phyloP scores from a whole-genome alignment of 371 early-diverging fungal species.

The Mortierella sp. region DNA sequence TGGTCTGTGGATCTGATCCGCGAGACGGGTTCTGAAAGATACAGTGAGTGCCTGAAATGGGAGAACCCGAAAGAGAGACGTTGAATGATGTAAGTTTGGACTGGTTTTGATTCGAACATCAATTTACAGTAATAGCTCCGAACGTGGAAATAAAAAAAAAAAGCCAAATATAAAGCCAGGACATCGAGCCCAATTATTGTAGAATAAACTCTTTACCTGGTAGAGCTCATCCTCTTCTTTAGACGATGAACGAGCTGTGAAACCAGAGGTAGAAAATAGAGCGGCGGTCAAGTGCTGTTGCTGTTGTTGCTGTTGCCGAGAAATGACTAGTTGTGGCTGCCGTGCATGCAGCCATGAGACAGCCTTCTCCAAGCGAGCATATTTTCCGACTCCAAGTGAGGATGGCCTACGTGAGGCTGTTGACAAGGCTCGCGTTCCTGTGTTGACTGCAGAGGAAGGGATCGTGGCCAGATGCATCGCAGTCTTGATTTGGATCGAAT shows the following conservation, averaged over 20 bases:
- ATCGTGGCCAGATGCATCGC: slow-evolving; percentile 28
- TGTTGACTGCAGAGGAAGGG: slow-evolving; percentile 25
- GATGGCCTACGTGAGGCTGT: slow-evolving; percentile 16
- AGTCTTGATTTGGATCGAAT: not conserved
- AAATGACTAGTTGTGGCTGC: not conserved
- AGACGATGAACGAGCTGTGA: slow-evolving; percentile 18
- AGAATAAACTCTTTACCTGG: slow-evolving; percentile 22
- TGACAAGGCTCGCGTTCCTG: slow-evolving; percentile 33
- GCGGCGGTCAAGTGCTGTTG: slow-evolving; percentile 16
- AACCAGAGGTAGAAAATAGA: slow-evolving; percentile 23
- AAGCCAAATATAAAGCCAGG: not conserved
- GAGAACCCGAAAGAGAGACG: not conserved
- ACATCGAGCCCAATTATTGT: not conserved
- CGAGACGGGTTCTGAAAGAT: slow-evolving; percentile 52
- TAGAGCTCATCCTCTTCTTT: slow-evolving; percentile 55
- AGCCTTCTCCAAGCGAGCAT: slow-evolving; percentile 26
- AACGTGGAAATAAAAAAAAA: not conserved
- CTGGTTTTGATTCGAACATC: not conserved
- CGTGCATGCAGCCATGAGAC: slow-evolving; percentile 23
- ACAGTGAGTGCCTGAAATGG: slow-evolving; percentile 42
- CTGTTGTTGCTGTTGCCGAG: slow-evolving; percentile 12
- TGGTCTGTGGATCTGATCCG: slow-evolving; percentile 49
- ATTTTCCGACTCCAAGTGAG: slow-evolving; percentile 8
- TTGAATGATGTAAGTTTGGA: not conserved
- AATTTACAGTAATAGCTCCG: not conserved